Conservation (phyloP, 225 moss, liverwort and hornwort genomes). For the Climacium dendroides region DNA sequence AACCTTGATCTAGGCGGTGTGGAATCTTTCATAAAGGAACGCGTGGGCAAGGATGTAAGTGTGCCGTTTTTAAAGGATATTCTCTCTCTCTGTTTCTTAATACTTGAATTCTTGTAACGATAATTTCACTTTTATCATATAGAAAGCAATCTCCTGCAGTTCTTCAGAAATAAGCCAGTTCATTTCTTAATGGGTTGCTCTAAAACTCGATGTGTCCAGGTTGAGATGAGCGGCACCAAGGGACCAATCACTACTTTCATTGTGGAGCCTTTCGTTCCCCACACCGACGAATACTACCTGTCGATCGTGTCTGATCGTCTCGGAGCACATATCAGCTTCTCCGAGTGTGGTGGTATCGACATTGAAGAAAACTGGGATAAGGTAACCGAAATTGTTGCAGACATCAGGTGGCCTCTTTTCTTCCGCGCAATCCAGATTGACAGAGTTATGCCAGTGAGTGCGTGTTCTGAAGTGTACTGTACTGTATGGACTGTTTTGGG, state of each 20-base stretch:
- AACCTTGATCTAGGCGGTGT: constrained; percentile 89
- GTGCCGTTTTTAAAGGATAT: neutral
- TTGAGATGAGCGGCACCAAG: constrained; percentile 87
- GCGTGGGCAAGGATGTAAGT: constrained; percentile 89
- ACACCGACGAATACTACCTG: constrained; percentile 84
- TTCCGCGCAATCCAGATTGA: neutral
- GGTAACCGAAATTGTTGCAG: constrained; percentile 3
- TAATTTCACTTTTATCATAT: neutral
- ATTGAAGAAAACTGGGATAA: constrained; percentile 99
- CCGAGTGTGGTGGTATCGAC: constrained; percentile 98
- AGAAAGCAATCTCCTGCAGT: neutral
- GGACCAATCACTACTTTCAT: constrained; percentile 92
- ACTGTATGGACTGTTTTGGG: neutral
- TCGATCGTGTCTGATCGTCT: constrained; percentile 88
- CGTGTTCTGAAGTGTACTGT: neutral
- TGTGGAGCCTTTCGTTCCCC: constrained; percentile 93
- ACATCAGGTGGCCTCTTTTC: neutral
- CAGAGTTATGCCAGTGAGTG: neutral
- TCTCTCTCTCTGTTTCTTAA: neutral
- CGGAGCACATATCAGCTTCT: constrained; percentile 77
- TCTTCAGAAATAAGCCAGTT: neutral
- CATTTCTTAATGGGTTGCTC: neutral
- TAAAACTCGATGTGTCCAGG: constrained; percentile 17
- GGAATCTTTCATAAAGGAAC: constrained; percentile 79
- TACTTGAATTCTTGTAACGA: neutral